Evolutionary conservation across 345 rosid species (phyloP).

Genomic region (Lepidium sativum): DNA sequence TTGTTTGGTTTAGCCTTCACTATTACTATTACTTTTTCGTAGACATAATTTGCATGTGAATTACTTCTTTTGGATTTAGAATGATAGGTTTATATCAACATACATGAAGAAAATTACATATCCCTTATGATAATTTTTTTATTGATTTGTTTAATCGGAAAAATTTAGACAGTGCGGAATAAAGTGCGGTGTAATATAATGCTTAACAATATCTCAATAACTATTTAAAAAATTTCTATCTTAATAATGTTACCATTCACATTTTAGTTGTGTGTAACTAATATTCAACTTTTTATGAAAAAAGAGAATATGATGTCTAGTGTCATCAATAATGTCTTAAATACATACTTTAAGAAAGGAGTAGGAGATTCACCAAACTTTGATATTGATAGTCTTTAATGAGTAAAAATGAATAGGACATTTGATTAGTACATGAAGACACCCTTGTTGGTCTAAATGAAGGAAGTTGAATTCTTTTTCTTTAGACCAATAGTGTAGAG

Average conservation of each 20-base stretch:
- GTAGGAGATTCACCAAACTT: conserved; percentile 13
- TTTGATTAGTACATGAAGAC: conserved; percentile 17
- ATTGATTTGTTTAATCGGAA: no score
- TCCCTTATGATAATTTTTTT: background rate
- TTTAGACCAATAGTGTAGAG: background rate
- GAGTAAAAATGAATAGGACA: background rate
- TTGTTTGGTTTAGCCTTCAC: no score
- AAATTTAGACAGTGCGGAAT: no score
- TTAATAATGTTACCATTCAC: no score
- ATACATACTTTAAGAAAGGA: conserved; percentile 1
- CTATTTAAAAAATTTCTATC: no score
- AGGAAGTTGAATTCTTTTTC: background rate
- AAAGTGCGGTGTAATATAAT: no score
- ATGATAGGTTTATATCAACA: background rate
- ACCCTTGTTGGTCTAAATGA: conserved; percentile 19
- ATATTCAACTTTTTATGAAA: background rate
- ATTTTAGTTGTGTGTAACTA: background rate
- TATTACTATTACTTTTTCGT: background rate
- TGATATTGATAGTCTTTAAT: conserved; percentile 1
- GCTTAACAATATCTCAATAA: no score
- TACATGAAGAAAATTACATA: background rate
- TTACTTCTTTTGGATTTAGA: background rate
- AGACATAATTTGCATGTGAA: conserved; percentile 9
- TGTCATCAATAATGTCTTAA: background rate
- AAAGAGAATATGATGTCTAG: conserved; percentile 4